phyloP scores from a whole-genome alignment of 2,329 filamentous ascomycete species.

The Sporothrix protearum region DNA sequence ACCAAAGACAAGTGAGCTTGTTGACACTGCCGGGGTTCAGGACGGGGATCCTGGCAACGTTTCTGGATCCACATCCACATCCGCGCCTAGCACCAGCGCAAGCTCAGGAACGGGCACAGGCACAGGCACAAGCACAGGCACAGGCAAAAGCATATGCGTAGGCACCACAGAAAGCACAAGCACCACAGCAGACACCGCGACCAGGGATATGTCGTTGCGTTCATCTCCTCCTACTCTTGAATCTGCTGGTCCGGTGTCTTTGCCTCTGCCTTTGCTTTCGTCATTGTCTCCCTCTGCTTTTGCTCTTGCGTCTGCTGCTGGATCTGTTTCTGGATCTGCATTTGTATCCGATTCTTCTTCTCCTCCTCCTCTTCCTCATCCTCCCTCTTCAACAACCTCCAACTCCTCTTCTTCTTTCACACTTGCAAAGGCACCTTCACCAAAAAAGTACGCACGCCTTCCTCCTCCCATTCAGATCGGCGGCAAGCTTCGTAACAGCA shows the following conservation, averaged over 20 bases:
- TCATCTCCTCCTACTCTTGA: constrained; percentile 1
- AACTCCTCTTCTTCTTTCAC: neutral
- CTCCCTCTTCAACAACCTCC: neutral
- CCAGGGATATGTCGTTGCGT: neutral
- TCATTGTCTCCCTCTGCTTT: constrained; percentile 5
- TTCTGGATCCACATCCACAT: neutral
- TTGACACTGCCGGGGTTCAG: constrained; percentile 20
- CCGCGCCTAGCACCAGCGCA: neutral
- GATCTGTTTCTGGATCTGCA: neutral
- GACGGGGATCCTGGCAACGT: constrained; percentile 16
- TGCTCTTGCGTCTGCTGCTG: neutral
- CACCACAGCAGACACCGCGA: neutral
- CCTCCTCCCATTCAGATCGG: constrained; percentile 10
- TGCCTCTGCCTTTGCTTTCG: neutral
- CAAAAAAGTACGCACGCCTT: neutral
- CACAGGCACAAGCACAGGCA: neutral
- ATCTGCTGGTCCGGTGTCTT: neutral
- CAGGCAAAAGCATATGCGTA: too few relatives aligned
- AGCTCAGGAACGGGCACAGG: neutral
- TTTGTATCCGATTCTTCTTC: neutral
- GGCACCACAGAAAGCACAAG: neutral
- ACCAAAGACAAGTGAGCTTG: neutral
- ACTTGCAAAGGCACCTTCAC: neutral
- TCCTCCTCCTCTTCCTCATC: neutral
- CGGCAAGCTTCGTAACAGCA: neutral